Conservation (phyloP, 1,284 basidiomycete species). For the Porodaedalea pini region DNA sequence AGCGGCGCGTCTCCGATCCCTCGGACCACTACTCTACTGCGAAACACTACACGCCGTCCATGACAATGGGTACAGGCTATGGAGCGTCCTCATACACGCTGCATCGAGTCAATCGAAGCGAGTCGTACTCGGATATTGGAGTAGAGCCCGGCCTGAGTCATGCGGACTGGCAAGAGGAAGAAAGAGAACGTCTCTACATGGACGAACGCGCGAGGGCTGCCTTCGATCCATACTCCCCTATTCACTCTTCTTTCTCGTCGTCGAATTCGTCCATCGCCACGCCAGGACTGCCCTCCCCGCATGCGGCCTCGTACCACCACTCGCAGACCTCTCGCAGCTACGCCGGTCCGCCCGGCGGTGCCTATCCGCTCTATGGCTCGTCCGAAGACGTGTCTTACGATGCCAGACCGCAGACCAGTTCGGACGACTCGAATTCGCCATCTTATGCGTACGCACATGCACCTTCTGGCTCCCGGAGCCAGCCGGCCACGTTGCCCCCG, state of each 20-base stretch:
- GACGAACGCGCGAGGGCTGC: not conserved
- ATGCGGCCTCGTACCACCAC: not conserved
- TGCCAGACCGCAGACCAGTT: slow-evolving; percentile 6
- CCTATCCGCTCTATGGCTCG: slow-evolving; percentile 6
- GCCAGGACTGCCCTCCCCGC: slow-evolving; percentile 8
- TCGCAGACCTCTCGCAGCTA: slow-evolving; percentile 8
- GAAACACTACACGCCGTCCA: slow-evolving; percentile 4
- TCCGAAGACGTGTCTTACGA: slow-evolving; percentile 11
- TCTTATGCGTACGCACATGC: slow-evolving; percentile 3
- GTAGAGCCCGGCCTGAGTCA: slow-evolving; percentile 4
- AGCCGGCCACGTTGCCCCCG: not conserved
- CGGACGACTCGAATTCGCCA: slow-evolving; percentile 8
- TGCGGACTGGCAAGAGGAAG: slow-evolving; percentile 7
- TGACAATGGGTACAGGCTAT: slow-evolving; percentile 4
- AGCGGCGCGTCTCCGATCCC: slow-evolving; percentile 9
- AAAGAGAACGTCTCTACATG: slow-evolving; percentile 1
- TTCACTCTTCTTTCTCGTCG: slow-evolving; percentile 17
- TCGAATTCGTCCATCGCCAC: slow-evolving; percentile 15
- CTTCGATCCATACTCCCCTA: slow-evolving; percentile 17
- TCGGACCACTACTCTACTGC: slow-evolving; percentile 6
- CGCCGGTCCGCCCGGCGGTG: not conserved
- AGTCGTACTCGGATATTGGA: slow-evolving; percentile 8
- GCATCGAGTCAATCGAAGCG: slow-evolving; percentile 9
- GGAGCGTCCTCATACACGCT: slow-evolving; percentile 6
- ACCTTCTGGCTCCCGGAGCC: not conserved